Evolutionary conservation across 306 rosid species (phyloP), one percentile per base, ranked within the genome.

Genomic region (Ziziphus jujuba): DNA sequence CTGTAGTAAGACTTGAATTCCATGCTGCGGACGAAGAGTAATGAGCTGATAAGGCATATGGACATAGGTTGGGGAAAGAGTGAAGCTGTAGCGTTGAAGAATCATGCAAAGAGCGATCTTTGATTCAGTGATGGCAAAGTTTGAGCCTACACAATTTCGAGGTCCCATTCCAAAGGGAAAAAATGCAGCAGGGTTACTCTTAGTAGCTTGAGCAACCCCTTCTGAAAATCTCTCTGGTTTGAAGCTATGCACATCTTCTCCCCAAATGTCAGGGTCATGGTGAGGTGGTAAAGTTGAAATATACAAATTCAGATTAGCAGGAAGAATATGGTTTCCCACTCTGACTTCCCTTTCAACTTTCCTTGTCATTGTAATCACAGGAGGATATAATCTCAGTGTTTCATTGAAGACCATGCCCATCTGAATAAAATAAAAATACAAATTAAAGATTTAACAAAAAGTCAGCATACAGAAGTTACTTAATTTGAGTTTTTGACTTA

Each of bases 251-350:
- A 35, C 69, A 28, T 77, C 73, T 44, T 65, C 54, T 35, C 81
- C 81, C 81, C 81, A 77, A 7, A 65, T 14, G 23, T 59, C 22
- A 59, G 77, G 59, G 24, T 77, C 81, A 59, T 51, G 77, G 5
- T 71, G 77, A 50, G 52, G 15, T 23, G 64, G 35, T 5, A 59
- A 3, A 45, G 16, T 51, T n/a, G 72, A 17, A 19, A 64, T 15
- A 33, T 2, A 0, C 20, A 77, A 2, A 3, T 43, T 7, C 4
- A 71, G 20, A 28, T 60, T 36, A 36, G 60, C 60, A 4, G 77
- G 81, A 38, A 77, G 54, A 20, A n/a, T n/a, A 44, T 61, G 22
- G 59, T 35, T n/a, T n/a, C n/a, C n/a, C n/a, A n/a, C n/a, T n/a
- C n/a, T n/a, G n/a, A n/a, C n/a, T n/a, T n/a, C n/a, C 24, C 7